A percentile compares a stretch with the other conserved stretches of the same genome.
Evolutionary conservation across 2,329 filamentous ascomycete species (phyloP).

Genomic region (Penicillium carneum): DNA sequence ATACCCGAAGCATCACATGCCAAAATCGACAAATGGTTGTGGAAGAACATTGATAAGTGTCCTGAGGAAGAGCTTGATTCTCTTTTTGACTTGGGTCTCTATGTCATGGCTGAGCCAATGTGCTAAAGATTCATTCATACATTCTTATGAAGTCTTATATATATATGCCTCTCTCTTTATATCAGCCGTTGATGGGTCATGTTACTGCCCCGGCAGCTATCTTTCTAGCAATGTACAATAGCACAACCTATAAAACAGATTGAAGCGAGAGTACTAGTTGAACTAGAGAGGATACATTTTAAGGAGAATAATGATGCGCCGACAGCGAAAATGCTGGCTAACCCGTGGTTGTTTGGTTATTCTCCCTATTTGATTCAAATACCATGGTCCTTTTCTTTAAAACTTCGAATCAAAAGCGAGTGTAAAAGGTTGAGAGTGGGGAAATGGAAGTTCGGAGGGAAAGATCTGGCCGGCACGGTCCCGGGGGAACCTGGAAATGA

Average conservation of each 20-base stretch:
- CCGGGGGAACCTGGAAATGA: neutral
- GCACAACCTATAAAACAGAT: neutral
- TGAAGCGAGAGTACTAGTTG: too few species aligned
- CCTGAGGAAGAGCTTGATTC: constrained; percentile 14
- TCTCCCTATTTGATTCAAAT: neutral
- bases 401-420: neutral
- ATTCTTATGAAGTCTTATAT: neutral
- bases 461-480: neutral
- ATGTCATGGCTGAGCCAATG: neutral
- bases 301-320: neutral
- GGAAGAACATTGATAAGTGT: constrained; percentile 20
- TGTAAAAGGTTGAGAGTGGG: neutral
- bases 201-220: neutral
- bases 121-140: neutral
- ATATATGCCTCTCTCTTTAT: neutral
- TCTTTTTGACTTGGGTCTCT: constrained; percentile 13
- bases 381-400: neutral
- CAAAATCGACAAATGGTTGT: constrained; percentile 12
- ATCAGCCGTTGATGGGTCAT: neutral
- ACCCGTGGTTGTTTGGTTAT: neutral
- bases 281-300: too few species aligned
- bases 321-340: neutral
- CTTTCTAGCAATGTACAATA: neutral
- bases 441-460: neutral
- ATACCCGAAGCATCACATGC: constrained; percentile 7